phyloP scores from a whole-genome alignment of 345 rosid genomes.

The Melaleuca alternifolia region DNA sequence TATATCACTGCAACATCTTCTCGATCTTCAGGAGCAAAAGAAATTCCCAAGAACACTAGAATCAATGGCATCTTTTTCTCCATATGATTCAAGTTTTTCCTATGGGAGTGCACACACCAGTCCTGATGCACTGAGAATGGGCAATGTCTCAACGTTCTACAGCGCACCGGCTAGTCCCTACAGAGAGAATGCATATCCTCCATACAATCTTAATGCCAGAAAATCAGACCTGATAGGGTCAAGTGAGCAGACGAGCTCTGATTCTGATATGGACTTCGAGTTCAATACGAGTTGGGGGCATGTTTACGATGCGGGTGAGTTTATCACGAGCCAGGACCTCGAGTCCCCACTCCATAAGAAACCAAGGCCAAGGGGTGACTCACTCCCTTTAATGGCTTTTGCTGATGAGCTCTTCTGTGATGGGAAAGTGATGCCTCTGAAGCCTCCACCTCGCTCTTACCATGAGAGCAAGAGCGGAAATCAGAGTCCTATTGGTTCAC shows the following conservation, averaged over 20 bases:
- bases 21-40: not conserved
- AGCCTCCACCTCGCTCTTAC: constrained; percentile 27
- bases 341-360: not conserved
- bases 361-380: not conserved
- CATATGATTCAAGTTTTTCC: not conserved
- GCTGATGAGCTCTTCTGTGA: constrained; percentile 47
- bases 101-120: not conserved
- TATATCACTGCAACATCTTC: not conserved
- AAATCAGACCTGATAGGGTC: not conserved
- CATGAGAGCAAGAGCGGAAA: not conserved
- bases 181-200: not conserved
- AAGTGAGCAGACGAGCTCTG: not conserved
- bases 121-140: not conserved
- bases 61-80: not conserved
- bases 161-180: not conserved
- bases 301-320: not conserved
- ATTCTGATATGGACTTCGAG: constrained; percentile 19
- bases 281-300: constrained; percentile 18
- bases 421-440: constrained; percentile 36
- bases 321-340: not conserved
- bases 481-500: not conserved
- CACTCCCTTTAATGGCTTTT: constrained; percentile 36
- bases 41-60: not conserved
- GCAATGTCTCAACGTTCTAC: not conserved
- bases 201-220: not conserved